Evolutionary conservation across 1,284 basidiomycete genomes (phyloP).

Genomic region (Malassezia yamatoensis): DNA sequence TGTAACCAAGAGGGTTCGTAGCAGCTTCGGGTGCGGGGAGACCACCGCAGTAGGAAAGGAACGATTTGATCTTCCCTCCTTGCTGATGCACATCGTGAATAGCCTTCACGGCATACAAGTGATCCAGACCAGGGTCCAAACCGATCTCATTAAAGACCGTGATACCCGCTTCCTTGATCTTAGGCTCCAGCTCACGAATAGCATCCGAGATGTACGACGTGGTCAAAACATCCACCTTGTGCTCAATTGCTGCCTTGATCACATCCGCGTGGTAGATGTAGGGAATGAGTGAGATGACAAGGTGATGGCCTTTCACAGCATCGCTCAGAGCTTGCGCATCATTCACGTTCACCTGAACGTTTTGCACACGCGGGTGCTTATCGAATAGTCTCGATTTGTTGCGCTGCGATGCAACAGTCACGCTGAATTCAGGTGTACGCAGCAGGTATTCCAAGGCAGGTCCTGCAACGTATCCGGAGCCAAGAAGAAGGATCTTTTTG

Average conservation of each 20-base stretch:
- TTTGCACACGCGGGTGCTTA: conserved; percentile 60
- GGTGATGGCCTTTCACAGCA: conserved; percentile 73
- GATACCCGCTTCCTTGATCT: conserved; percentile 78
- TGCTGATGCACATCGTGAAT: conserved; percentile 85
- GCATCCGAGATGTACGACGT: conserved; percentile 90
- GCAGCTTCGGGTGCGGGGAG: conserved; percentile 82
- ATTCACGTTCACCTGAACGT: conserved; percentile 74
- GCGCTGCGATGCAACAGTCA: conserved; percentile 58
- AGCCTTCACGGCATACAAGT: conserved; percentile 92
- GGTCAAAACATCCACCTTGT: conserved; percentile 88
- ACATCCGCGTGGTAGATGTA: conserved; percentile 85
- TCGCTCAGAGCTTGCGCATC: conserved; percentile 64
- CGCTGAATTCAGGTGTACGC: conserved; percentile 66
- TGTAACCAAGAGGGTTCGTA: conserved; percentile 94
- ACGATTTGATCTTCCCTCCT: conserved; percentile 81
- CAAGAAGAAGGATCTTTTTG: conserved; percentile 80
- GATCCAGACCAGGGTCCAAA: conserved; percentile 92
- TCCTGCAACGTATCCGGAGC: conserved; percentile 86
- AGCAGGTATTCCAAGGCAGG: conserved; percentile 89
- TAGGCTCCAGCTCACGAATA: conserved; percentile 75
- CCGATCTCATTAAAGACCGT: conserved; percentile 97
- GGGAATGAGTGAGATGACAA: conserved; percentile 92
- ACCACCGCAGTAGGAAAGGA: conserved; percentile 93
- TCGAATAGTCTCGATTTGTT: conserved; percentile 60
- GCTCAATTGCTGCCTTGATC: conserved; percentile 89